These are phyloP conservation scores for Agaricus sinodeliciosus DNA, from an alignment of 768 basidiomycete genomes.

Conservation along the genomic window DNA sequence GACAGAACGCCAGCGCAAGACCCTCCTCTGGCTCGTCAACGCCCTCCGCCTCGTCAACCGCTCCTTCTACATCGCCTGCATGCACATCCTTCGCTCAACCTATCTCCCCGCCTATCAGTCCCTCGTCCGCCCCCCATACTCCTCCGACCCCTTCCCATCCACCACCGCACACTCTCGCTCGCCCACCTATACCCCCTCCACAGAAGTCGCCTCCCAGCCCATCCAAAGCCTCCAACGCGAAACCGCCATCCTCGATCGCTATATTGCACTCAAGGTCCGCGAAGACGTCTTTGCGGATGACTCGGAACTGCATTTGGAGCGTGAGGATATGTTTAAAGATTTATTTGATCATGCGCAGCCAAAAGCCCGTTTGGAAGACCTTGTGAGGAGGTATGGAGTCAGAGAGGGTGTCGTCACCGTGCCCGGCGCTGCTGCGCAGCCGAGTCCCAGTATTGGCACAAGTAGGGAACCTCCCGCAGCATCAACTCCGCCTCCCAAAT, in stretches of 20 bases:
- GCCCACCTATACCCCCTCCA: slow-evolving; percentile 17
- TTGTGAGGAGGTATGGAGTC: slow-evolving; percentile 42
- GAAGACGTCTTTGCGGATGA: slow-evolving; percentile 78
- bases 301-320: slow-evolving; percentile 64
- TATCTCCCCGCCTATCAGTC: slow-evolving; percentile 62
- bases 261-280: slow-evolving; percentile 73
- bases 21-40: slow-evolving; percentile 63
- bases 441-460: slow-evolving; percentile 2
- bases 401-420: slow-evolving; percentile 34
- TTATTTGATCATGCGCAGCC: slow-evolving; percentile 76
- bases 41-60: slow-evolving; percentile 60
- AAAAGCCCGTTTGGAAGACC: slow-evolving; percentile 68
- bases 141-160: slow-evolving; percentile 73
- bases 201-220: slow-evolving; percentile 20
- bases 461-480: slow-evolving; percentile 6
- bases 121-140: slow-evolving; percentile 61
- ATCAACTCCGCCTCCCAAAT: no score
- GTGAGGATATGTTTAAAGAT: slow-evolving; percentile 72
- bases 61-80: slow-evolving; percentile 65
- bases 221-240: slow-evolving; percentile 60
- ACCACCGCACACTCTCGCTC: slow-evolving; percentile 15
- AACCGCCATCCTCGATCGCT: slow-evolving; percentile 67
- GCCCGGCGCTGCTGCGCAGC: slow-evolving; percentile 8
- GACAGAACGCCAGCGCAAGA: slow-evolving; percentile 53
- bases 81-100: slow-evolving; percentile 74